phyloP scores from a whole-genome alignment of 305 asterid species.

The Plantago lanceolata region DNA sequence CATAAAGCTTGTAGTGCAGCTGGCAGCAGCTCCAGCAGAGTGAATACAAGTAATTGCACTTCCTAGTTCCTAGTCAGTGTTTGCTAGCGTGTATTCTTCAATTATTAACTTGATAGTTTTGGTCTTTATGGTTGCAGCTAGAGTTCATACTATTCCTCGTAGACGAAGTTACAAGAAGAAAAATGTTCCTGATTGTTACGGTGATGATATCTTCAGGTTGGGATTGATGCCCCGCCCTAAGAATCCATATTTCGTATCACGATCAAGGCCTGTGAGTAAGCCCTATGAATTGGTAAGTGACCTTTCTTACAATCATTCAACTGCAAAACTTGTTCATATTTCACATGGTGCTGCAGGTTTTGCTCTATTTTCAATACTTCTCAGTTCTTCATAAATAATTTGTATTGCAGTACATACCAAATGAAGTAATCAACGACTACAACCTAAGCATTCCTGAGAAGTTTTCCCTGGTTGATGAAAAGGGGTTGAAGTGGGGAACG shows the following conservation, averaged over 20 bases:
- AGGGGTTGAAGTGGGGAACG: conserved; percentile 25
- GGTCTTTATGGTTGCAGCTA: conserved; percentile 3
- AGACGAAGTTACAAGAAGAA: neutral
- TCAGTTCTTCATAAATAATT: neutral
- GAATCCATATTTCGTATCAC: conserved; percentile 36
- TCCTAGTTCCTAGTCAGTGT: too few species aligned
- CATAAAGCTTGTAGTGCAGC: neutral
- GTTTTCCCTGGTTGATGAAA: conserved; percentile 25
- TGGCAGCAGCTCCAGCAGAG: neutral
- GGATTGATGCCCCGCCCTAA: conserved; percentile 27
- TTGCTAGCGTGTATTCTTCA: too few species aligned
- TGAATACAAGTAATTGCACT: neutral
- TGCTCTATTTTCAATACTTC: neutral
- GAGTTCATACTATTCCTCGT: neutral
- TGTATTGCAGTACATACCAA: conserved; percentile 32
- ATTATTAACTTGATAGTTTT: neutral
- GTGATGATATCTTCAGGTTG: conserved; percentile 30
- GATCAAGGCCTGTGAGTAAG: conserved; percentile 22
- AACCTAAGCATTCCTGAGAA: conserved; percentile 20
- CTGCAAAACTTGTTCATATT: neutral
- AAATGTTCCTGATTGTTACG: conserved; percentile 17
- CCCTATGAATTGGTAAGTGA: conserved; percentile 29
- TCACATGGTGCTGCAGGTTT: neutral
- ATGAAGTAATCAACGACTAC: conserved; percentile 21
- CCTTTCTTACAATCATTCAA: neutral